Evolutionary conservation across 1,139 yeast species (phyloP).

Genomic region (Taphrina deformans): DNA sequence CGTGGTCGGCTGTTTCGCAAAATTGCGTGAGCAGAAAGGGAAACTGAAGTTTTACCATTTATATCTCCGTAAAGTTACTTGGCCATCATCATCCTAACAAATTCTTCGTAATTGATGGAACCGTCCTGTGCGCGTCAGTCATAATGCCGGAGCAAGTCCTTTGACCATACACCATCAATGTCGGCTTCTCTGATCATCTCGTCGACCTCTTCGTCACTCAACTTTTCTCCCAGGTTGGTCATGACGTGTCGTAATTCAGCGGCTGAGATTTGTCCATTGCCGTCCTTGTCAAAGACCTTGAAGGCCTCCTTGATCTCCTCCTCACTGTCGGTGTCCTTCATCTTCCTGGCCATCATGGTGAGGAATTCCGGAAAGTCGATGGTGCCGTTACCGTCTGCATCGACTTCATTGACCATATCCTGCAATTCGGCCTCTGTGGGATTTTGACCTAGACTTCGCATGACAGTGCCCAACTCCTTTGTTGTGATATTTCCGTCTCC

Average conservation of each 20-base stretch:
- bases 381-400: constrained; percentile 89
- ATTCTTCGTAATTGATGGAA: constrained; percentile 92
- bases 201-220: constrained; percentile 93
- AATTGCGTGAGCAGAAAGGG: not conserved
- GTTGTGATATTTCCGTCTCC: constrained; percentile 96
- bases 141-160: not conserved
- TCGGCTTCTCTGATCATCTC: constrained; percentile 97
- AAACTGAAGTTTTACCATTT: not conserved
- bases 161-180: constrained; percentile 38
- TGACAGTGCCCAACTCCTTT: constrained; percentile 93
- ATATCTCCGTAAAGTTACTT: constrained; percentile 29
- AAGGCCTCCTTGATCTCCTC: constrained; percentile 97
- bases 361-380: constrained; percentile 57
- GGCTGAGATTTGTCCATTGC: constrained; percentile 94
- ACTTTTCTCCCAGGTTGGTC: constrained; percentile 94
- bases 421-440: constrained; percentile 95
- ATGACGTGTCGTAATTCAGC: constrained; percentile 95
- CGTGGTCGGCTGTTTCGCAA: too few relatives aligned
- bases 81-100: constrained; percentile 67
- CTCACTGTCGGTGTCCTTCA: constrained; percentile 94
- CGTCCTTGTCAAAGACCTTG: constrained; percentile 82
- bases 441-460: constrained; percentile 96
- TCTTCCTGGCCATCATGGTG: constrained; percentile 90
- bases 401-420: constrained; percentile 96
- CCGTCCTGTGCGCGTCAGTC: constrained; percentile 56